phyloP scores from a whole-genome alignment of 2,329 filamentous ascomycete genomes.

The Fusarium sp. region DNA sequence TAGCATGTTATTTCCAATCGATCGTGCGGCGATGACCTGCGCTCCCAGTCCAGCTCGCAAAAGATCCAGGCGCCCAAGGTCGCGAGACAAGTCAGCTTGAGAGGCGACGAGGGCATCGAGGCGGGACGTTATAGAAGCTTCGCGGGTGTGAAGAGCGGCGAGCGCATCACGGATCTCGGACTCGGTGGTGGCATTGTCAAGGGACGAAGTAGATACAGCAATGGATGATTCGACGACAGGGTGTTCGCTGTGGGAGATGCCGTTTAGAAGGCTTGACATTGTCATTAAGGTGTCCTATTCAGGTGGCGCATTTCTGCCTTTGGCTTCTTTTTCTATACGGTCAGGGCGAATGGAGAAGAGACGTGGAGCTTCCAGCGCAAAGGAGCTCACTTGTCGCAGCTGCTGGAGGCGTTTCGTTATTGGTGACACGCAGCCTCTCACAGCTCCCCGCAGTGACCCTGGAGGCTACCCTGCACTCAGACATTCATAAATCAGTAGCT shows the following conservation, averaged over 20 bases:
- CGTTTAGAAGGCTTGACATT: constrained; percentile 64
- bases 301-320: constrained; percentile 60
- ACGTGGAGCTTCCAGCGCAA: constrained; percentile 38
- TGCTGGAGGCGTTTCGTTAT: constrained; percentile 22
- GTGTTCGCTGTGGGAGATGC: constrained; percentile 56
- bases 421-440: constrained; percentile 47
- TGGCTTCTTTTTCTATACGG: constrained; percentile 34
- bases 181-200: constrained; percentile 80
- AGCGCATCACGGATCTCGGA: constrained; percentile 85
- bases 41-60: constrained; percentile 89
- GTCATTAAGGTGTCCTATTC: constrained; percentile 55
- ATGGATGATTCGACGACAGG: constrained; percentile 45
- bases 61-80: constrained; percentile 88
- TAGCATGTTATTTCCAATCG: constrained; percentile 92
- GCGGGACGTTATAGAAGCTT: constrained; percentile 78
- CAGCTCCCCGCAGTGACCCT: constrained; percentile 39
- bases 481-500: neutral
- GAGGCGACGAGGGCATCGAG: constrained; percentile 84
- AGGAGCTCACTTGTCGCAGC: constrained; percentile 30
- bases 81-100: constrained; percentile 87
- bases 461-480: constrained; percentile 39
- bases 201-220: constrained; percentile 49
- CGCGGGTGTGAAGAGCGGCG: constrained; percentile 79
- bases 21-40: constrained; percentile 85
- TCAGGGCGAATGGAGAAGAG: constrained; percentile 18